A percentile compares a stretch with the other conserved stretches of the same genome.
Evolutionary conservation across 192 early-diverging fungal species (phyloP).

Genomic region (Borealophlyctis nickersoniae): DNA sequence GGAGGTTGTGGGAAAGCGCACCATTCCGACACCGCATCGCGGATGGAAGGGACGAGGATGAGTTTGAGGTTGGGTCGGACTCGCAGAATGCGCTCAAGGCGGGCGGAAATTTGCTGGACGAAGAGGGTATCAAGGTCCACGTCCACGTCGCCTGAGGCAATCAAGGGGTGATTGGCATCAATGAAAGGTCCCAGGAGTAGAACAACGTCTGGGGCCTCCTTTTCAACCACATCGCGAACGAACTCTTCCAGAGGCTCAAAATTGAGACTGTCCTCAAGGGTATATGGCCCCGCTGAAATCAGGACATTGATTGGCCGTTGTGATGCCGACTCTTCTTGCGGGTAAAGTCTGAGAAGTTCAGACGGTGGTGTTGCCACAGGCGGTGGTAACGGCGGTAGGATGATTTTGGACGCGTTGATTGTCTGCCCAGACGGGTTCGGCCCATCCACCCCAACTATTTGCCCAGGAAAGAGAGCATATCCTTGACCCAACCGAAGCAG

Average conservation of each 20-base stretch:
- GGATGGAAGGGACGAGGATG: constrained; percentile 72
- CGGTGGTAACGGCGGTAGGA: constrained; percentile 46
- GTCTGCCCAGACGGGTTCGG: constrained; percentile 41
- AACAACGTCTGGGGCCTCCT: constrained; percentile 74
- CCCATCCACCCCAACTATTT: constrained; percentile 74
- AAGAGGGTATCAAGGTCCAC: constrained; percentile 48
- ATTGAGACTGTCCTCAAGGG: constrained; percentile 69
- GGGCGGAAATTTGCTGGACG: constrained; percentile 51
- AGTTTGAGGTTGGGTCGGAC: constrained; percentile 14
- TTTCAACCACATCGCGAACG: constrained; percentile 48
- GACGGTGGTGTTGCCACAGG: constrained; percentile 43
- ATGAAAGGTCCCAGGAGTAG: constrained; percentile 66
- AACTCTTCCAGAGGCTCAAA: constrained; percentile 83
- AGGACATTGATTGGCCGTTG: constrained; percentile 53
- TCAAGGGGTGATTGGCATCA: constrained; percentile 37
- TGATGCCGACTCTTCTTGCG: constrained; percentile 30
- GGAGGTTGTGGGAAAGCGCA: constrained; percentile 84
- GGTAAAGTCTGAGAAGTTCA: constrained; percentile 43
- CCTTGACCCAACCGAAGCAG: constrained; percentile 35
- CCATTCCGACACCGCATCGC: constrained; percentile 73
- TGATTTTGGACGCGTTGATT: constrained; percentile 31
- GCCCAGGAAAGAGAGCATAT: constrained; percentile 87
- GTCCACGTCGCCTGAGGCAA: constrained; percentile 21
- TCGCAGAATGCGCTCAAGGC: constrained; percentile 49
- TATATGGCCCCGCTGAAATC: constrained; percentile 83